These are phyloP conservation scores for Rhizophagus sp. DNA, from an alignment of 192 early-diverging fungal species.

Conservation along the genomic window DNA sequence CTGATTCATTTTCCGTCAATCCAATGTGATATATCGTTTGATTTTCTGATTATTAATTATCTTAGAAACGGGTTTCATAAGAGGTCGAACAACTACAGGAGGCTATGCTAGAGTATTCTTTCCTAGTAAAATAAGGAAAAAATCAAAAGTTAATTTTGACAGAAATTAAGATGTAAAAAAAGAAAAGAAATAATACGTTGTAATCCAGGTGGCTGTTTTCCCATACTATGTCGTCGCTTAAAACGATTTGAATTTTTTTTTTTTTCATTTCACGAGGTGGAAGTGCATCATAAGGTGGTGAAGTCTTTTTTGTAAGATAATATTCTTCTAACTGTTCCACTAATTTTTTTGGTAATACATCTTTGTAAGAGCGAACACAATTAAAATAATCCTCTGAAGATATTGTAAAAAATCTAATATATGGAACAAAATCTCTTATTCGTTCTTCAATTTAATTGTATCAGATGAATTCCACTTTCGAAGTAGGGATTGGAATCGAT, in stretches of 20 bases:
- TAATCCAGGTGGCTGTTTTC: too few species aligned
- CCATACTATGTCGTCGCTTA: too few species aligned
- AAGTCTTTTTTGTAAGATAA: background rate
- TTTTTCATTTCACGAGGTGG: background rate
- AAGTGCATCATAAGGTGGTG: background rate
- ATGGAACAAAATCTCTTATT: background rate
- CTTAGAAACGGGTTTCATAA: background rate
- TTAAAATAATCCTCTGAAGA: background rate
- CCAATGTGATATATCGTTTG: background rate
- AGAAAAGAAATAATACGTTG: too few species aligned
- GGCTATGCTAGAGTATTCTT: too few species aligned
- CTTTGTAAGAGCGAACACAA: background rate
- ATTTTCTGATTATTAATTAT: background rate
- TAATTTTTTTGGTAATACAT: background rate
- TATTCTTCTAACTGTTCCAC: background rate
- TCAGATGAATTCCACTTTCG: background rate
- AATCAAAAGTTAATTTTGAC: too few species aligned
- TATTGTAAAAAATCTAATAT: background rate
- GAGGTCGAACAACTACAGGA: too few species aligned
- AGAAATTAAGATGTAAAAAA: too few species aligned
- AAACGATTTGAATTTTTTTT: too few species aligned
- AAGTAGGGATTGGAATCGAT: too few species aligned
- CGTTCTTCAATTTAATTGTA: background rate
- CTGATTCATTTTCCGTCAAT: background rate
- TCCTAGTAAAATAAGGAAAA: too few species aligned